These are phyloP conservation scores for Aspergillus saccharolyticus DNA, from an alignment of 495 filamentous ascomycete genomes.

Conservation along the genomic window DNA sequence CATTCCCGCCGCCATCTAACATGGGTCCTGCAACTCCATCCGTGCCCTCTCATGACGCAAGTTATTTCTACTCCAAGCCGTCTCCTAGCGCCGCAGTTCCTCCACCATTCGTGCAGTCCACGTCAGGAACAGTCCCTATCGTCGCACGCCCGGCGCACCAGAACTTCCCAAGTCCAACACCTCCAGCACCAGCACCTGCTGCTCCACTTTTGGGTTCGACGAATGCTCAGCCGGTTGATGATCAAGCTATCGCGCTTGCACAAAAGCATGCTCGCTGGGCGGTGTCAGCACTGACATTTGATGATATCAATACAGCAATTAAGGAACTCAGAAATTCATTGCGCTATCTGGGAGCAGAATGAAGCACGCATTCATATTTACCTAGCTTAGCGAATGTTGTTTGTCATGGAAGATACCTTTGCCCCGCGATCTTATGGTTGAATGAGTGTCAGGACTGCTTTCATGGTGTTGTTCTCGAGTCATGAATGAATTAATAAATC, in stretches of 20 bases:
- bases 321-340: slow-evolving; percentile 77
- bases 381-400: background rate
- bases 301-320: slow-evolving; percentile 88
- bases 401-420: background rate
- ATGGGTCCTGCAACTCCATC: slow-evolving; percentile 20
- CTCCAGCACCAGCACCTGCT: slow-evolving; percentile 18
- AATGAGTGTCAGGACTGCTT: background rate
- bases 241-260: slow-evolving; percentile 68
- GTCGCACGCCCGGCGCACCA: slow-evolving; percentile 16
- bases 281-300: slow-evolving; percentile 93
- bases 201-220: slow-evolving; percentile 13
- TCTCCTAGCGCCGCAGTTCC: slow-evolving; percentile 18
- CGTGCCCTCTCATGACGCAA: slow-evolving; percentile 25
- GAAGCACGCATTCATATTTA: background rate
- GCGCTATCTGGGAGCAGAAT: slow-evolving; percentile 35
- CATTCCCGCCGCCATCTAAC: slow-evolving; percentile 41
- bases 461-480: background rate
- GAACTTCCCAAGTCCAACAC: slow-evolving; percentile 15
- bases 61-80: slow-evolving; percentile 28
- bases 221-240: slow-evolving; percentile 50
- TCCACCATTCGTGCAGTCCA: slow-evolving; percentile 19
- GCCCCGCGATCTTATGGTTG: background rate
- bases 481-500: background rate
- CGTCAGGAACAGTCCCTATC: slow-evolving; percentile 15
- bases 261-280: slow-evolving; percentile 98